Evolutionary conservation across 345 rosid genomes (phyloP).

Genomic region (Psidium guajava): DNA sequence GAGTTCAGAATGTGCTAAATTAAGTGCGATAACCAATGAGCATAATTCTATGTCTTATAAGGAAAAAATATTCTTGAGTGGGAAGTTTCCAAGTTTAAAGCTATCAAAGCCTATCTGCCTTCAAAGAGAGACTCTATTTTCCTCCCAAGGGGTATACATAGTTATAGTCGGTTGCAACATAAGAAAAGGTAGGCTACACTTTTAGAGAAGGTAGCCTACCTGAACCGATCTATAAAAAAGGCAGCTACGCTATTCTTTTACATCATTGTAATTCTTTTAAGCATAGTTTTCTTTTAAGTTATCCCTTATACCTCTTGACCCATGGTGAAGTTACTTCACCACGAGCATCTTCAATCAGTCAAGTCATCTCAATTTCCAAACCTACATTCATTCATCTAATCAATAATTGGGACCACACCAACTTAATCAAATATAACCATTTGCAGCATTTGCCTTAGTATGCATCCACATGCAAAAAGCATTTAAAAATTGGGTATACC

Average conservation of each 20-base stretch:
- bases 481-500: background rate
- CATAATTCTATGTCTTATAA: background rate
- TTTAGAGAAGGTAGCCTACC: background rate
- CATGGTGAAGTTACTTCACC: background rate
- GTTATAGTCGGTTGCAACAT: background rate
- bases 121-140: background rate
- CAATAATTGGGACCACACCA: background rate
- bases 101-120: background rate
- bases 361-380: background rate
- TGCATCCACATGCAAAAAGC: background rate
- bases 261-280: background rate
- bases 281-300: background rate
- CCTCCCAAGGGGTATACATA: background rate
- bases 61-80: background rate
- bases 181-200: background rate
- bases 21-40: background rate
- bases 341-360: background rate
- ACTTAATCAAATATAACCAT: background rate
- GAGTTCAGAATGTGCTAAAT: background rate
- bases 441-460: background rate
- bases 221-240: background rate
- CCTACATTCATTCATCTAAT: background rate
- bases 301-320: background rate
- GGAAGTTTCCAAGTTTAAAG: background rate
- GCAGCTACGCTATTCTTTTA: background rate